Conservation (phyloP, 192 early-diverging fungal species). For the Coemansia sp. region DNA sequence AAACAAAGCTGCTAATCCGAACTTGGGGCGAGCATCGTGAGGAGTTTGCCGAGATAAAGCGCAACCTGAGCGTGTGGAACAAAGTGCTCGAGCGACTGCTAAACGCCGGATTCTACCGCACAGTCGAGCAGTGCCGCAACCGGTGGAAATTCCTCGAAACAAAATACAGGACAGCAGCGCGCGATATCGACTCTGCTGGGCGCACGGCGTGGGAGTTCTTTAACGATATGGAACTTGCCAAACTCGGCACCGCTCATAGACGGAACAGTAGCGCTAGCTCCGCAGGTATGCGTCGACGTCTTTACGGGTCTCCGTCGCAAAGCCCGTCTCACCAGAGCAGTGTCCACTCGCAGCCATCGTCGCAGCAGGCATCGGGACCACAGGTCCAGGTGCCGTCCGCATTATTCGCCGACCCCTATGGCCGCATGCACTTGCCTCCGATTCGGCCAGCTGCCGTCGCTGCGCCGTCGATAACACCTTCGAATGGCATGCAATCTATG, state of each 20-base stretch:
- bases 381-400: slow-evolving; percentile 4
- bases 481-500: too few species aligned
- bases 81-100: slow-evolving; percentile 53
- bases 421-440: slow-evolving; percentile 45
- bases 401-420: slow-evolving; percentile 32
- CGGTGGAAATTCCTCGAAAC: slow-evolving; percentile 58
- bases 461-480: too few species aligned
- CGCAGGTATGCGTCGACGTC: background rate
- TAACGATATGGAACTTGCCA: slow-evolving; percentile 50
- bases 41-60: slow-evolving; percentile 58
- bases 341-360: background rate
- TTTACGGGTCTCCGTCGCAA: slow-evolving; percentile 2
- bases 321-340: slow-evolving; percentile 1
- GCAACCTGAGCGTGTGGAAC: slow-evolving; percentile 57
- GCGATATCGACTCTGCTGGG: slow-evolving; percentile 18
- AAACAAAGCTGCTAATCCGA: slow-evolving; percentile 46
- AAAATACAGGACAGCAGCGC: slow-evolving; percentile 42
- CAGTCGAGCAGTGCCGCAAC: slow-evolving; percentile 57
- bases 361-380: background rate
- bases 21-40: slow-evolving; percentile 56
- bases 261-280: slow-evolving; percentile 15
- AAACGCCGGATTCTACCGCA: slow-evolving; percentile 48
- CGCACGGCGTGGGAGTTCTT: slow-evolving; percentile 53
- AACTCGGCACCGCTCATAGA: slow-evolving; percentile 19
- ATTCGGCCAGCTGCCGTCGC: slow-evolving; percentile 23